Base-by-base conservation (phyloP, 2,329 filamentous ascomycete genomes). In the Ophiostoma triangulosporum region DNA sequence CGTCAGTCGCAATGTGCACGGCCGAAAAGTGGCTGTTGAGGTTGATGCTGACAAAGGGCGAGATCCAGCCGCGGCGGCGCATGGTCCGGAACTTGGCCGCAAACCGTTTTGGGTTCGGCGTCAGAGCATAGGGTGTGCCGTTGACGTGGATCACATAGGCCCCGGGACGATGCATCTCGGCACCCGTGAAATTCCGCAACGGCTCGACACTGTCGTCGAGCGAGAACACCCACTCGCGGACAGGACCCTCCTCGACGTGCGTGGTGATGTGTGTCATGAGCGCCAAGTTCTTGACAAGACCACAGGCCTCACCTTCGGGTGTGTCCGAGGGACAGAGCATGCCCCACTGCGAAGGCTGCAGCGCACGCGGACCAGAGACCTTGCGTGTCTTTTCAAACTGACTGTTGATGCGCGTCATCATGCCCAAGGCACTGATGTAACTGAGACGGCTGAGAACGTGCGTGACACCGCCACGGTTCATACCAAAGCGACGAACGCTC, bases 221-320 rank as follows among this genome's bases (percentile, higher is more conserved):
- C 54, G 87, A 83, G 64, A 90, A 93, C 1, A 96, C 83, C 65
- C 94, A 81, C 62, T 88, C 84, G 62, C 83, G 84, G 15, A 98
- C 87, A 1, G 93, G 90, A 17, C 82, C 88, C 65, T 97, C 93
- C 54, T 96, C 89, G 54, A 95, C 88, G 59, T 95, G 88, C 1
- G 93, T 98, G 0, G 93, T 98, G 61, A 98, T 97, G 64, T 98
- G 94, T 51, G 94, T 98, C 93, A 98, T 98, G 54, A 98, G 74
- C 8, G 93, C 93, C 72, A 98, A 70, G 64, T 98, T 98, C 75
- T 98, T 98, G 61, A 98, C 90, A 54, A 98, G 71, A 75, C 93
- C 93, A 70, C 93, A 98, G 11, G 93, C 90, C 72, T 98, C 93
- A 70, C 93, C 93, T 83, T 98, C 93, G 6, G 93, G 93, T 0